phyloP scores from a whole-genome alignment of 371 early-diverging fungal genomes.

The Mucor circinelloides region DNA sequence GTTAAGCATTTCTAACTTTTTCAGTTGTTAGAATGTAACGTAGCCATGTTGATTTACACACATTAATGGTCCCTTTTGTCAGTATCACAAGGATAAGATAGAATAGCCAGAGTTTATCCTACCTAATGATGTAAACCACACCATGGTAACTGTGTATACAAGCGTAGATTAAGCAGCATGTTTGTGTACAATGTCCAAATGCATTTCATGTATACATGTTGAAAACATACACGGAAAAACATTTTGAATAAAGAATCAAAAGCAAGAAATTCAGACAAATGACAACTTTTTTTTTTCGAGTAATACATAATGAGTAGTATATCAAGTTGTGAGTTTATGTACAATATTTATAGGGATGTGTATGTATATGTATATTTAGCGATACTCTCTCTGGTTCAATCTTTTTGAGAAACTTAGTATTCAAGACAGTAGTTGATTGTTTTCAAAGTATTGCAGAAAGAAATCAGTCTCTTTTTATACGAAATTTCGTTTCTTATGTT shows the following conservation, averaged over 20 bases:
- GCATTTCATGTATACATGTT: neutral
- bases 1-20: neutral
- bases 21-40: neutral
- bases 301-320: too few relatives aligned
- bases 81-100: neutral
- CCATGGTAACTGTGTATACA: neutral
- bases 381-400: too few relatives aligned
- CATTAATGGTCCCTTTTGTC: neutral
- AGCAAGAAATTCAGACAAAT: neutral
- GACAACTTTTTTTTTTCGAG: neutral
- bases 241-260: neutral
- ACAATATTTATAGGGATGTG: neutral
- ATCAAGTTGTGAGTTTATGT: neutral
- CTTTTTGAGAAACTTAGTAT: too few relatives aligned
- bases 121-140: neutral
- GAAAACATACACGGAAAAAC: neutral
- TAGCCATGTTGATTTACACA: neutral
- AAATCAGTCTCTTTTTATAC: slow-evolving; percentile 1
- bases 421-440: neutral
- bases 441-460: neutral
- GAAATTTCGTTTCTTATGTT: neutral
- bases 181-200: neutral
- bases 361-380: neutral
- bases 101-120: neutral
- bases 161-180: neutral